phyloP scores from a whole-genome alignment of 495 filamentous ascomycete genomes.

The Tuber indicum region DNA sequence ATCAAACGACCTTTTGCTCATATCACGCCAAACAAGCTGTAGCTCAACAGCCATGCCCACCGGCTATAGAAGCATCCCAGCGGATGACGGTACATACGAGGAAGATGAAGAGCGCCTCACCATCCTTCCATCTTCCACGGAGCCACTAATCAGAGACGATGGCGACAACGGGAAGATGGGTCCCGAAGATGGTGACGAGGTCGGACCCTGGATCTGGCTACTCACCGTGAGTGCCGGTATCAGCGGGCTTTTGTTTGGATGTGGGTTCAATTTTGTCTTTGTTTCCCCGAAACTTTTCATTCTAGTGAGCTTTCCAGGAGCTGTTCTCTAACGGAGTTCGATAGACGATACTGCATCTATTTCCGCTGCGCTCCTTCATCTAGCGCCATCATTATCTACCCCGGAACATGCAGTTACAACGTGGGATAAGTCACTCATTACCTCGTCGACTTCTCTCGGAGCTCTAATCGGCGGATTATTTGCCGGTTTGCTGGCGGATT shows the following conservation, averaged over 20 bases:
- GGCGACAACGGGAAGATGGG: conserved; percentile 3
- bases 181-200: conserved; percentile 26
- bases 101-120: neutral
- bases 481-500: conserved; percentile 68
- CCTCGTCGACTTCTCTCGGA: conserved; percentile 71
- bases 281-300: neutral
- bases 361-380: conserved; percentile 75
- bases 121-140: neutral
- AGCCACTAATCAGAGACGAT: neutral
- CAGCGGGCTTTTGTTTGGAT: conserved; percentile 81
- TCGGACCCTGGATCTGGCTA: conserved; percentile 53
- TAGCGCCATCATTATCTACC: conserved; percentile 64
- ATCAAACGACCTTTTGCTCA: neutral
- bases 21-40: neutral
- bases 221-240: conserved; percentile 76
- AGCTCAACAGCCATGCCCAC: neutral
- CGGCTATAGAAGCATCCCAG: neutral
- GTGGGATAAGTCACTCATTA: conserved; percentile 64
- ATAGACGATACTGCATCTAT: conserved; percentile 83
- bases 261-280: conserved; percentile 50
- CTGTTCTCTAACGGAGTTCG: conserved; percentile 6
- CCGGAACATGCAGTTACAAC: conserved; percentile 33
- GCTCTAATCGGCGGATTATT: conserved; percentile 72
- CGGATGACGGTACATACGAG: neutral
- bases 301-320: neutral